Evolutionary conservation across 805 yeast species (phyloP).

Genomic region (Metschnikowia chrysomelidarum): DNA sequence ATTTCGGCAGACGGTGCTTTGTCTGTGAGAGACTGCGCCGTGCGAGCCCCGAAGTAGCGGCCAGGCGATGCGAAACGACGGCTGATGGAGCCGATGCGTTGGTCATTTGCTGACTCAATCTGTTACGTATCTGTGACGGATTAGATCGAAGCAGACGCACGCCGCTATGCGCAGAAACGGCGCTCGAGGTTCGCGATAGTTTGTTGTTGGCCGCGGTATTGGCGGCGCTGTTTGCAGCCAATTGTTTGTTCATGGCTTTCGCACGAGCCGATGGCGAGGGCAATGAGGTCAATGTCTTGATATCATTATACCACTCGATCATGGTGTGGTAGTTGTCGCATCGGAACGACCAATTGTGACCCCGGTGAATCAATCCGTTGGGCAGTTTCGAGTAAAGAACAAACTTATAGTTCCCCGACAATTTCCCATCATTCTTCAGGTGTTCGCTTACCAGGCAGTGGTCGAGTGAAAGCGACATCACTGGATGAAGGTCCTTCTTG

Average conservation of each 20-base stretch:
- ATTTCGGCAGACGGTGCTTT: conserved; percentile 35
- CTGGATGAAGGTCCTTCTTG: conserved; percentile 75
- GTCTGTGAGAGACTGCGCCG: conserved; percentile 33
- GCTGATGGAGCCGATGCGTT: conserved; percentile 7
- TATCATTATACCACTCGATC: conserved; percentile 82
- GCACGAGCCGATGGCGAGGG: conserved; percentile 61
- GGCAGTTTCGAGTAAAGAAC: conserved; percentile 70
- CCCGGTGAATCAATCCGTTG: conserved; percentile 70
- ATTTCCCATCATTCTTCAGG: conserved; percentile 63
- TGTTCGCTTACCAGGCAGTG: conserved; percentile 83
- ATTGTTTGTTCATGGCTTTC: conserved; percentile 31
- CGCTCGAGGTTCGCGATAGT: conserved; percentile 15
- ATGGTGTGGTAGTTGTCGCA: conserved; percentile 78
- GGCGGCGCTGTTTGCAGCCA: conserved; percentile 13
- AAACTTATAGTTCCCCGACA: conserved; percentile 66
- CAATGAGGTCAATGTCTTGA: conserved; percentile 63
- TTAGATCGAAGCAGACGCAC: conserved; percentile 11
- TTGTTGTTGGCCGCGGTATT: conserved; percentile 6
- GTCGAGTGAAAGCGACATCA: conserved; percentile 76
- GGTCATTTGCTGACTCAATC: conserved; percentile 7
- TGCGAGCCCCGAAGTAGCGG: conserved; percentile 17
- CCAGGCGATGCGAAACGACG: conserved; percentile 11
- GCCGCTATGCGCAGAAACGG: conserved; percentile 14
- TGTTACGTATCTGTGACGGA: conserved; percentile 8
- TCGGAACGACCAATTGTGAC: conserved; percentile 94